Percentiles rank a stretch among this genome's conserved stretches.
phyloP scores from a whole-genome alignment of 1,284 basidiomycete species.

The Coniophora puteana region DNA sequence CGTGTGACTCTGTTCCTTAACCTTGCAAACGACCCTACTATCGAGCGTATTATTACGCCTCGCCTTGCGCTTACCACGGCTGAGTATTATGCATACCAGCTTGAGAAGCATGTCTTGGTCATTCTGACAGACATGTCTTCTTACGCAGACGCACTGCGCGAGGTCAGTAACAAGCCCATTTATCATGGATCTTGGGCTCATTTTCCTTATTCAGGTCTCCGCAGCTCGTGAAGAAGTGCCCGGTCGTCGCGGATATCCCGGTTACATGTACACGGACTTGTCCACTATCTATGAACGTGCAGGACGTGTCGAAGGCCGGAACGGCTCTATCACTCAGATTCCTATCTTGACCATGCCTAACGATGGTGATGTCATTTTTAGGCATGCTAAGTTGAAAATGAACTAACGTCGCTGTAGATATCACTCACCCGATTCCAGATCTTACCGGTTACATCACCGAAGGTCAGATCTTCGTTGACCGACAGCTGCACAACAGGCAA shows the following conservation, averaged over 20 bases:
- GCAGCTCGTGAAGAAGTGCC: slow-evolving; percentile 99
- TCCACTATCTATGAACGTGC: slow-evolving; percentile 99
- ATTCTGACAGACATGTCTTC: slow-evolving; percentile 99
- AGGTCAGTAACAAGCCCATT: slow-evolving; percentile 44
- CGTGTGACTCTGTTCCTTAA: slow-evolving; percentile 99
- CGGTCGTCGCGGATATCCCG: slow-evolving; percentile 98
- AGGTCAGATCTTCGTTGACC: slow-evolving; percentile 99
- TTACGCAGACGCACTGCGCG: slow-evolving; percentile 96
- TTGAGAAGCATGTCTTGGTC: slow-evolving; percentile 99
- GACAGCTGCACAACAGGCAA: slow-evolving; percentile 90
- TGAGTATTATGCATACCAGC: slow-evolving; percentile 99
- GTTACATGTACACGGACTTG: slow-evolving; percentile 99
- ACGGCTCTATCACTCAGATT: slow-evolving; percentile 99
- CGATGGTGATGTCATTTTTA: slow-evolving; percentile 63
- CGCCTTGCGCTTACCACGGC: slow-evolving; percentile 97
- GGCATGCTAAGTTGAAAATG: slow-evolving; percentile 20
- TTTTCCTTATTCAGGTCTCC: slow-evolving; percentile 62
- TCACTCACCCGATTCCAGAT: slow-evolving; percentile 99
- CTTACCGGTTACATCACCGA: slow-evolving; percentile 99
- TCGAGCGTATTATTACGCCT: slow-evolving; percentile 99
- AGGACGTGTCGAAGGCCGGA: slow-evolving; percentile 95
- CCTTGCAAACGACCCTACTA: slow-evolving; percentile 99
- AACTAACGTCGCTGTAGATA: slow-evolving; percentile 59
- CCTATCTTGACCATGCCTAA: slow-evolving; percentile 99
- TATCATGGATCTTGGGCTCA: slow-evolving; percentile 15